A percentile compares a stretch with the other conserved stretches of the same genome.
phyloP scores from a whole-genome alignment of 208 protist genomes.

The Trypanosoma congolense region DNA sequence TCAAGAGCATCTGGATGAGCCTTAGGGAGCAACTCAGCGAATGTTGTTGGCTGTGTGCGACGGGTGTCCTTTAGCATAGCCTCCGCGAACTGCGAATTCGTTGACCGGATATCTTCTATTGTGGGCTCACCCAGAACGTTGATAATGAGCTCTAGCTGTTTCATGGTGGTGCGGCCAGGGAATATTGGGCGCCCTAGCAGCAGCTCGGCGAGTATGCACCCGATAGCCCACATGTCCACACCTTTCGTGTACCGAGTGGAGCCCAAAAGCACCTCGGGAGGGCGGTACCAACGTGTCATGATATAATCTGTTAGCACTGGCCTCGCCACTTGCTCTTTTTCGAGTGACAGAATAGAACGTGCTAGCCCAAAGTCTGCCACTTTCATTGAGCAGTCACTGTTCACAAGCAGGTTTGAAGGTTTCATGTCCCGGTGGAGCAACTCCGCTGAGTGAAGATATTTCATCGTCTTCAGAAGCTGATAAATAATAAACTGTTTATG shows the following conservation, averaged over 20 bases:
- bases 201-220: constrained; percentile 97
- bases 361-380: constrained; percentile 98
- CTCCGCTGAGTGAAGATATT: constrained; percentile 93
- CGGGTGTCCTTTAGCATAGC: constrained; percentile 91
- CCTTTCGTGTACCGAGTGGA: constrained; percentile 94
- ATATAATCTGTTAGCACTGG: constrained; percentile 95
- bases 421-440: constrained; percentile 94
- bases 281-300: constrained; percentile 97
- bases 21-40: constrained; percentile 87
- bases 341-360: constrained; percentile 85
- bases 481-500: constrained; percentile 98
- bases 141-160: constrained; percentile 96
- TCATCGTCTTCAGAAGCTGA: constrained; percentile 95
- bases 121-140: constrained; percentile 86
- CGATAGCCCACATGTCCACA: constrained; percentile 98
- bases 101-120: constrained; percentile 89
- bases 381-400: constrained; percentile 94
- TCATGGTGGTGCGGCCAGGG: constrained; percentile 93
- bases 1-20: constrained; percentile 92
- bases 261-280: constrained; percentile 97
- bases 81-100: constrained; percentile 92
- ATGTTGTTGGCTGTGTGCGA: constrained; percentile 48
- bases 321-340: constrained; percentile 81
- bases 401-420: constrained; percentile 89
- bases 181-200: constrained; percentile 94